These are phyloP conservation scores for Microstegium vimineum DNA, from an alignment of 176 grass and related monocot species.

Conservation along the genomic window DNA sequence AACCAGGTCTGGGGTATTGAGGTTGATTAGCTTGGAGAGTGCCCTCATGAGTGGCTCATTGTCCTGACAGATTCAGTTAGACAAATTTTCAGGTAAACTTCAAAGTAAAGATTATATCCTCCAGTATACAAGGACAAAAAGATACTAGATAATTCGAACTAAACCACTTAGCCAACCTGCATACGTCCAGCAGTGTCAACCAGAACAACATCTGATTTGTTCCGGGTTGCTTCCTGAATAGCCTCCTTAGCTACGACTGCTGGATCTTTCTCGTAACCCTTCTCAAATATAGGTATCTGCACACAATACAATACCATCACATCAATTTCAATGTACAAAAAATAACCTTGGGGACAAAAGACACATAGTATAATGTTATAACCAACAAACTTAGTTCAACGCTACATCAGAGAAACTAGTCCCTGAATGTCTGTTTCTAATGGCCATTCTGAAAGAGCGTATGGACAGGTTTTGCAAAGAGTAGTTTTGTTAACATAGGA, in stretches of 20 bases:
- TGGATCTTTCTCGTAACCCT: slow-evolving; percentile 92
- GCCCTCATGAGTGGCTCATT: slow-evolving; percentile 99
- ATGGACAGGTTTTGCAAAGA: background rate
- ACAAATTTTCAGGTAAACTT: background rate
- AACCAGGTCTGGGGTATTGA: slow-evolving; percentile 81
- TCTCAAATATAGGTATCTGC: slow-evolving; percentile 96
- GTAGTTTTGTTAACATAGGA: background rate
- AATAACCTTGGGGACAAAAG: background rate
- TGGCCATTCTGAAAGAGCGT: background rate
- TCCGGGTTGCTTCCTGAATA: slow-evolving; percentile 75
- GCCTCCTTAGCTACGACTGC: slow-evolving; percentile 89
- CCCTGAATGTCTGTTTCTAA: background rate
- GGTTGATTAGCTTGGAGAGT: slow-evolving; percentile 95
- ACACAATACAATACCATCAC: slow-evolving; percentile 16
- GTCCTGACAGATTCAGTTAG: slow-evolving; percentile 49
- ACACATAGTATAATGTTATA: background rate
- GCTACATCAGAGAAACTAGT: background rate
- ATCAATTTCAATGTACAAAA: background rate
- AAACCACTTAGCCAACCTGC: slow-evolving; percentile 49
- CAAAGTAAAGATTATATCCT: background rate
- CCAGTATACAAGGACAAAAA: background rate
- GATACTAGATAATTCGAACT: background rate
- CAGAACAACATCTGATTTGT: slow-evolving; percentile 90
- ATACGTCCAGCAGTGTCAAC: slow-evolving; percentile 92
- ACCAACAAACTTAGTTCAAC: background rate